phyloP scores from a whole-genome alignment of 768 basidiomycete genomes.

The Podaxis sp. region DNA sequence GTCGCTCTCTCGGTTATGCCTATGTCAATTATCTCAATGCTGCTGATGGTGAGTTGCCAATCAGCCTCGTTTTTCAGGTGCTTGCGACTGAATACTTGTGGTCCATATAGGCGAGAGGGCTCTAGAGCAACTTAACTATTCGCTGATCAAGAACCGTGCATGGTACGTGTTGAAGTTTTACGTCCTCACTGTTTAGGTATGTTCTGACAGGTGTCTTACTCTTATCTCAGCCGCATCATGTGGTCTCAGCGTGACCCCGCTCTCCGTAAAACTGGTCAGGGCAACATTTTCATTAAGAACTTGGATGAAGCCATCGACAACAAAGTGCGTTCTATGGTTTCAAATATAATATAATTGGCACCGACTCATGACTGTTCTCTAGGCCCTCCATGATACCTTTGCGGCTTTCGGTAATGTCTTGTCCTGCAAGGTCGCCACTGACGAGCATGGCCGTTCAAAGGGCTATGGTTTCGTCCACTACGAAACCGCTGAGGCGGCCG shows the following conservation, averaged over 20 bases:
- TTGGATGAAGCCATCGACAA: slow-evolving; percentile 96
- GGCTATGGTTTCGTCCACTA: slow-evolving; percentile 99
- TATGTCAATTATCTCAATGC: slow-evolving; percentile 99
- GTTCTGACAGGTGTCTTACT: slow-evolving; percentile 14
- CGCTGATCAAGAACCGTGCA: slow-evolving; percentile 95
- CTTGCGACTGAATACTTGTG: slow-evolving; percentile 6
- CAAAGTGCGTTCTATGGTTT: slow-evolving; percentile 54
- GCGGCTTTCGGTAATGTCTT: slow-evolving; percentile 98
- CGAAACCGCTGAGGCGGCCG: slow-evolving; percentile 95
- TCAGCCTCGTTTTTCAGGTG: neutral
- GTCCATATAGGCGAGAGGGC: slow-evolving; percentile 81
- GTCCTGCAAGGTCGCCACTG: slow-evolving; percentile 98
- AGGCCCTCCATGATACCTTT: slow-evolving; percentile 99
- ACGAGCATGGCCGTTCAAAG: slow-evolving; percentile 92
- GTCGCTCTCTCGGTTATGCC: slow-evolving; percentile 98
- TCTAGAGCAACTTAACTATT: slow-evolving; percentile 98
- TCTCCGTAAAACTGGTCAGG: slow-evolving; percentile 98
- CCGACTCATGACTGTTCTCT: neutral
- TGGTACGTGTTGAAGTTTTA: slow-evolving; percentile 53
- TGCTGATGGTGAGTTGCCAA: slow-evolving; percentile 67
- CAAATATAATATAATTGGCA: neutral
- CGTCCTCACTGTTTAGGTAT: slow-evolving; percentile 14
- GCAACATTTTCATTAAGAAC: slow-evolving; percentile 99
- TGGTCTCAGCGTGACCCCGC: slow-evolving; percentile 99
- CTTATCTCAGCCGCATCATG: slow-evolving; percentile 86